Percentiles rank a stretch among this genome's conserved stretches.
These are phyloP conservation scores for Fragilariopsis cylindrus DNA, from an alignment of 108 stramenopile genomes.

Conservation along the genomic window DNA sequence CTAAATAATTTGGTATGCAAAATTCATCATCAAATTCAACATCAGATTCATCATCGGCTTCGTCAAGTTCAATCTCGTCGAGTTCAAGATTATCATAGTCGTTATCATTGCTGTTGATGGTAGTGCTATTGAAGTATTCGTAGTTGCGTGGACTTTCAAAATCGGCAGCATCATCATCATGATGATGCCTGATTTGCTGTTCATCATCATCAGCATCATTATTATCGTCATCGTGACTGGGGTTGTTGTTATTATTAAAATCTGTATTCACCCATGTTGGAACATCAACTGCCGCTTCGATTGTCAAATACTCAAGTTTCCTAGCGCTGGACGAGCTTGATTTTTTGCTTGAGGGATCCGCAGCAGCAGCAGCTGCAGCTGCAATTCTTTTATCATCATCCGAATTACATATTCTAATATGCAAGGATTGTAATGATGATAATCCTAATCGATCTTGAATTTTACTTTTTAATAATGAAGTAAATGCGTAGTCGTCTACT, in stretches of 20 bases:
- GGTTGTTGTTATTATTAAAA: too few relatives aligned
- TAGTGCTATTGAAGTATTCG: neutral
- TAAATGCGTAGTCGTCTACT: too few relatives aligned
- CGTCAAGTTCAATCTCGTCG: neutral
- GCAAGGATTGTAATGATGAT: neutral
- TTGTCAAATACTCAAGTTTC: too few relatives aligned
- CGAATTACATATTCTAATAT: slow-evolving; percentile 24
- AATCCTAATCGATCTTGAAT: neutral
- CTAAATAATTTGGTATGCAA: neutral
- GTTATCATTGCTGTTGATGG: neutral
- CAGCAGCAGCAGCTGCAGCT: too few relatives aligned
- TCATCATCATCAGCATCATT: too few relatives aligned
- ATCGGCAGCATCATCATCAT: neutral
- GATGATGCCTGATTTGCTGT: too few relatives aligned
- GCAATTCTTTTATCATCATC: neutral
- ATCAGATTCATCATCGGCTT: neutral
- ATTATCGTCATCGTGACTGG: too few relatives aligned
- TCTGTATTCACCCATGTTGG: too few relatives aligned
- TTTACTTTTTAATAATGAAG: neutral
- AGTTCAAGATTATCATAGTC: neutral
- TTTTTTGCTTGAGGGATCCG: too few relatives aligned
- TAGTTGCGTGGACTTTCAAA: neutral
- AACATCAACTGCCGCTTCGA: too few relatives aligned
- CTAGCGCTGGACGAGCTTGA: too few relatives aligned
- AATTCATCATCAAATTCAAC: neutral